phyloP scores from a whole-genome alignment of 2,329 filamentous ascomycete species.

The Pseudogymnoascus sp. region DNA sequence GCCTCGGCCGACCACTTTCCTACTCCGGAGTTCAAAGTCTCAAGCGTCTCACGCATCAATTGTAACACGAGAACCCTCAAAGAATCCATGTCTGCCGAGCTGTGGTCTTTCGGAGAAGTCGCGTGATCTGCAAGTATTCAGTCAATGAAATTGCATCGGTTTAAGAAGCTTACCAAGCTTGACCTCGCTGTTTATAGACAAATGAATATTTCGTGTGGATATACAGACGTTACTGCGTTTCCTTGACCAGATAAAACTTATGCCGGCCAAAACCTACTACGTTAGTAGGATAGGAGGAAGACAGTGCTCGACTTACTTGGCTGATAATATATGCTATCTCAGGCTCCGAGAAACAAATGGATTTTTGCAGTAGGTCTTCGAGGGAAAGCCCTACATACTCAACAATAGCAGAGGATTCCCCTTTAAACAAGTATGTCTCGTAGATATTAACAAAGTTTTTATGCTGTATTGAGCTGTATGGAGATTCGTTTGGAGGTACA shows the following conservation, averaged over 20 bases:
- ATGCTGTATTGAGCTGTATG: background rate
- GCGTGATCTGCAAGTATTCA: no score
- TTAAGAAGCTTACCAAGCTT: background rate
- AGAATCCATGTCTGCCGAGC: no score
- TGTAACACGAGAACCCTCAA: no score
- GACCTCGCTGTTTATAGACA: background rate
- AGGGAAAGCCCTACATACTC: background rate
- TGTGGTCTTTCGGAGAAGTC: no score
- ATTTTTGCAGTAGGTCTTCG: background rate
- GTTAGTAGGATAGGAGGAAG: background rate
- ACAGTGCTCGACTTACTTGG: background rate
- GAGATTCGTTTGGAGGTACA: background rate
- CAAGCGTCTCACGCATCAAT: no score
- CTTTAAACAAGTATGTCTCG: background rate
- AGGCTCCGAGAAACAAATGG: background rate
- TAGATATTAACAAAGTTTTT: constrained; percentile 7
- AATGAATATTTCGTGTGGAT: background rate
- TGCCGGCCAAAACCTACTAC: background rate
- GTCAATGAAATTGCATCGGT: no score
- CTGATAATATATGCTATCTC: constrained; percentile 12
- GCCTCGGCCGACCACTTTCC: no score
- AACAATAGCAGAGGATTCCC: background rate
- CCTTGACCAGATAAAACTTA: background rate
- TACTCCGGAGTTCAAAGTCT: no score
- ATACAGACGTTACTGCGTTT: background rate